A percentile compares a stretch with the other conserved stretches of the same genome.
phyloP scores from a whole-genome alignment of 2,329 filamentous ascomycete genomes.

The Sodiomyces alkalinus region DNA sequence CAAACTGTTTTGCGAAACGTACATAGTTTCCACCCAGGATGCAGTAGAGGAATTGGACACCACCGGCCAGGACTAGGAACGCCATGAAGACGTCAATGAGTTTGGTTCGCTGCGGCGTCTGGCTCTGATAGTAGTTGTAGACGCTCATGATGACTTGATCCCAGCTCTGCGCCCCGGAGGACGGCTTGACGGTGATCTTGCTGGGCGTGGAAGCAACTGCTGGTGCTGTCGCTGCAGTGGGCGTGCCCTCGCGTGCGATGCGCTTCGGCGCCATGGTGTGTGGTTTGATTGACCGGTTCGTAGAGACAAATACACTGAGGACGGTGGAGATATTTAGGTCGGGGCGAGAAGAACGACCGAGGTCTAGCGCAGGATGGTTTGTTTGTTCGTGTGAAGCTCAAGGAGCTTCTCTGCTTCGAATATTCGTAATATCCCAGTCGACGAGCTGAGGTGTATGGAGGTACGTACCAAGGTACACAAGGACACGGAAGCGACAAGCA shows the following conservation, averaged over 20 bases:
- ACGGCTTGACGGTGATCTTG: slow-evolving; percentile 10
- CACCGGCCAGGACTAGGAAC: slow-evolving; percentile 74
- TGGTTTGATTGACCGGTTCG: no score
- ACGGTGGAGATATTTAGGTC: no score
- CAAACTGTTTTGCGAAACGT: slow-evolving; percentile 19
- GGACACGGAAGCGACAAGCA: no score
- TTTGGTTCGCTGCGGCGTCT: slow-evolving; percentile 82
- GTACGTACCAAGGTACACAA: no score
- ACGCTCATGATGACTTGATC: slow-evolving; percentile 53
- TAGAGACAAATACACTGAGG: no score
- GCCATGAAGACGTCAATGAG: slow-evolving; percentile 82
- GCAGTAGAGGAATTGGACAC: slow-evolving; percentile 88
- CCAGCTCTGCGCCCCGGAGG: slow-evolving; percentile 21
- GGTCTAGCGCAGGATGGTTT: no score
- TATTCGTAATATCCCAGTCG: no score
- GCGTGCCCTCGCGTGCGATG: slow-evolving; percentile 13
- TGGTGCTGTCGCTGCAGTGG: slow-evolving; percentile 7
- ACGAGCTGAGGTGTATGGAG: no score
- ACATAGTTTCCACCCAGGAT: slow-evolving; percentile 89
- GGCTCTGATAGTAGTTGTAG: slow-evolving; percentile 61
- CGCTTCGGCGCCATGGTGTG: slow-evolving; percentile 36
- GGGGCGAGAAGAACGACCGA: no score
- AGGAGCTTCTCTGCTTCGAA: no score
- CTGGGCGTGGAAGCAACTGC: slow-evolving; percentile 7
- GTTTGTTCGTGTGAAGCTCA: no score